Percentiles rank a stretch among this genome's conserved stretches.
Conservation (phyloP, 192 early-diverging fungal species). For the Rhizophlyctis rosea region DNA sequence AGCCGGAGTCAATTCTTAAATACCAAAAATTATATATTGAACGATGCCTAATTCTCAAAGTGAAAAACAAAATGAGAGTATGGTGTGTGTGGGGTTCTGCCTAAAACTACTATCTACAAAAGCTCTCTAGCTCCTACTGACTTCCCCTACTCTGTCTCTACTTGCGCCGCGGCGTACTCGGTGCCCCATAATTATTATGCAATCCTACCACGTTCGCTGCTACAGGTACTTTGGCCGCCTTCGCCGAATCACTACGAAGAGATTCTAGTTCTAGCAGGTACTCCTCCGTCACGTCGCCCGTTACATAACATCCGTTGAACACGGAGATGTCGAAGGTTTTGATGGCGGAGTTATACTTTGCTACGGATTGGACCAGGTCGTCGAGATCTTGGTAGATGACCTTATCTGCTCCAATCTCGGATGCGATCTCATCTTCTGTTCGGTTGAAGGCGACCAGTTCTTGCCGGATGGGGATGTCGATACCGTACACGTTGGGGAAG, state of each 20-base stretch:
- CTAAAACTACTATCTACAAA: too few species aligned
- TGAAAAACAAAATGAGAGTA: too few species aligned
- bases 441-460: slow-evolving; percentile 87
- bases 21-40: too few species aligned
- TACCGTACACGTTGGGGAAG: slow-evolving; percentile 99
- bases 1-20: too few species aligned
- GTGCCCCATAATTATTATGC: slow-evolving; percentile 30
- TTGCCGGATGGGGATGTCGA: slow-evolving; percentile 94
- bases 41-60: too few species aligned
- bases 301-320: slow-evolving; percentile 92
- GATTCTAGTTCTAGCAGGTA: slow-evolving; percentile 43
- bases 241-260: slow-evolving; percentile 27
- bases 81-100: too few species aligned
- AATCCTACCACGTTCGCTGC: slow-evolving; percentile 46
- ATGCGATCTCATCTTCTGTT: slow-evolving; percentile 80
- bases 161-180: too few species aligned
- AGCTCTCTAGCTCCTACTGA: too few species aligned
- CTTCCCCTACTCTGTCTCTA: too few species aligned
- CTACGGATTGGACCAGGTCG: slow-evolving; percentile 80
- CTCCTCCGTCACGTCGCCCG: slow-evolving; percentile 54
- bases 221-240: slow-evolving; percentile 23
- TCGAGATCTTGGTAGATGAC: slow-evolving; percentile 92
- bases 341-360: slow-evolving; percentile 82
- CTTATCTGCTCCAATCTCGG: slow-evolving; percentile 87
- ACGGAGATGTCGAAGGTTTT: slow-evolving; percentile 92